Evolutionary conservation across 2,329 filamentous ascomycete genomes (phyloP).

Genomic region (Hymenoscyphus occultus): DNA sequence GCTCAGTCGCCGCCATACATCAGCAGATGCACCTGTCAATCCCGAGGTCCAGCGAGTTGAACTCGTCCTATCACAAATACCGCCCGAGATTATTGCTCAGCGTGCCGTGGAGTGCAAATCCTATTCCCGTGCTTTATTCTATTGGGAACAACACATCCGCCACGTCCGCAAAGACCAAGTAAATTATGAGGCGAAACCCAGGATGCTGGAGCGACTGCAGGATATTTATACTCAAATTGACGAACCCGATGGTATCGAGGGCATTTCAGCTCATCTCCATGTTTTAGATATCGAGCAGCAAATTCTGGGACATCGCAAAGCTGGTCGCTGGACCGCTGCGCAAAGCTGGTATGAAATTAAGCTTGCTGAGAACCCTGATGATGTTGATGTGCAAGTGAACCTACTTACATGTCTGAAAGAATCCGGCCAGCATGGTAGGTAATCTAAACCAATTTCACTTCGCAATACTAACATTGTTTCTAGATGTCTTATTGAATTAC

Average conservation of each 20-base stretch:
- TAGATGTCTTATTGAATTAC: conserved; percentile 82
- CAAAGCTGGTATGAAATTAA: conserved; percentile 98
- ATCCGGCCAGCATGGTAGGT: conserved; percentile 86
- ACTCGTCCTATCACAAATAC: conserved; percentile 64
- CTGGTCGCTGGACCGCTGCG: conserved; percentile 88
- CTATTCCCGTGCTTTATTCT: conserved; percentile 86
- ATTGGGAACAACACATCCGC: conserved; percentile 88
- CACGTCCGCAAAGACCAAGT: conserved; percentile 37
- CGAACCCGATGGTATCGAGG: conserved; percentile 93
- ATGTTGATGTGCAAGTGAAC: conserved; percentile 75
- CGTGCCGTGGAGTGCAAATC: conserved; percentile 92
- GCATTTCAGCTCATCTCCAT: conserved; percentile 83
- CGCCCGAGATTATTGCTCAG: conserved; percentile 70
- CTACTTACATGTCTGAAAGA: conserved; percentile 86
- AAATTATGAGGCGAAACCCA: conserved; percentile 43
- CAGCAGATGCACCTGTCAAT: conserved; percentile 43
- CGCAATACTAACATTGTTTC: conserved; percentile 25
- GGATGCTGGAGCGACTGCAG: conserved; percentile 75
- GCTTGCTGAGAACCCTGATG: conserved; percentile 72
- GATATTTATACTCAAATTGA: conserved; percentile 97
- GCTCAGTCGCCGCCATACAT: conserved; percentile 16
- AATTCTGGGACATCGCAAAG: conserved; percentile 86
- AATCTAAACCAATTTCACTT: background rate
- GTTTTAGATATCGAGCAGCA: conserved; percentile 91
- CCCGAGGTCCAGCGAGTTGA: conserved; percentile 61